Percentiles rank a stretch among this genome's conserved stretches.
phyloP scores from a whole-genome alignment of 495 filamentous ascomycete genomes.

The Tetracladium marchalianum region DNA sequence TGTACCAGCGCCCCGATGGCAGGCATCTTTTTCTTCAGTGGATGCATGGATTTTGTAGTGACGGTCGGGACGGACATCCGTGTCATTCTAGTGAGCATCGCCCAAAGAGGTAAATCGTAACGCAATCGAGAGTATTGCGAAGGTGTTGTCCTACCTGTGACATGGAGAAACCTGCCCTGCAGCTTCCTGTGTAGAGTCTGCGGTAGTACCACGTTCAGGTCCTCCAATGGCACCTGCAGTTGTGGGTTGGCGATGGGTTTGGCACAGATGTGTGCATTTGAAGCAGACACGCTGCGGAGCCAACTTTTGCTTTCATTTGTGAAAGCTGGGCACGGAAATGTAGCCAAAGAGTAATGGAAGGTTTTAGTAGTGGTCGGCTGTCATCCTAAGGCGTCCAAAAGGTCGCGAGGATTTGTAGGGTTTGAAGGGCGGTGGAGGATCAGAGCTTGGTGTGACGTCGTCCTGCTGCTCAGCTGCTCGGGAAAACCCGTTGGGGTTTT shows the following conservation, averaged over 20 bases:
- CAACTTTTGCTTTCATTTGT: constrained; percentile 11
- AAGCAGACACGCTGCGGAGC: constrained; percentile 13
- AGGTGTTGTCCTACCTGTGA: constrained; percentile 59
- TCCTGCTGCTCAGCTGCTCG: neutral
- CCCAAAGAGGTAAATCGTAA: neutral
- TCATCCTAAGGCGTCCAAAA: neutral
- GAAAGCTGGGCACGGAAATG: constrained; percentile 6
- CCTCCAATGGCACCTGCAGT: constrained; percentile 19
- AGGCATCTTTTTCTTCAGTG: constrained; percentile 54
- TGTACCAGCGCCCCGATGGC: constrained; percentile 68
- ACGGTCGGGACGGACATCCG: constrained; percentile 84
- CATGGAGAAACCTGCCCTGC: constrained; percentile 83
- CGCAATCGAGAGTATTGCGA: neutral
- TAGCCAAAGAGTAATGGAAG: neutral
- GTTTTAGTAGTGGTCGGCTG: no score
- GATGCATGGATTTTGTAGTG: constrained; percentile 73
- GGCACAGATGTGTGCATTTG: constrained; percentile 1
- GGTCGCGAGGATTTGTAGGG: no score
- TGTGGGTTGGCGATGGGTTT: constrained; percentile 9
- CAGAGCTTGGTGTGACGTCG: neutral
- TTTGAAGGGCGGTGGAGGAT: neutral
- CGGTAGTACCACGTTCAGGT: constrained; percentile 6
- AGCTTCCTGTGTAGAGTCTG: constrained; percentile 27
- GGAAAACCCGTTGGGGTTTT: no score
- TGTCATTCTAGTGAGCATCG: constrained; percentile 1